Evolutionary conservation across 75 land plant genomes (phyloP).

Genomic region (Gnetum montanum): DNA sequence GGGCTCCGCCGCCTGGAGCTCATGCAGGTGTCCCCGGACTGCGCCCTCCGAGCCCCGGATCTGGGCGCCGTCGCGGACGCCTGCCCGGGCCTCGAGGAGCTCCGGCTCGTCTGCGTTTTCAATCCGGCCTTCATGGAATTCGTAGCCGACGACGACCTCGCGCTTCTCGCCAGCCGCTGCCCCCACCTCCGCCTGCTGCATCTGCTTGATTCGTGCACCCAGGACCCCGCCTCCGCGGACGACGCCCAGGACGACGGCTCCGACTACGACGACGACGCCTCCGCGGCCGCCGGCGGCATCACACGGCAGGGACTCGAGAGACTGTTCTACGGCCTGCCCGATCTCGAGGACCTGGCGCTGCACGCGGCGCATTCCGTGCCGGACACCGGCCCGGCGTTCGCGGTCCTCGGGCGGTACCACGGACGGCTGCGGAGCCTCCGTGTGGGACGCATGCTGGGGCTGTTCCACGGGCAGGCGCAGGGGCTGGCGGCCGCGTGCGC

Average conservation of each 20-base stretch:
- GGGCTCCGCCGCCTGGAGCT: constrained; percentile 38
- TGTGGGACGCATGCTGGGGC: constrained; percentile 66
- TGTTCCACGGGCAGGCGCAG: constrained; percentile 44
- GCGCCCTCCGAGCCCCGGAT: constrained; percentile 55
- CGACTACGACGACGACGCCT: constrained; percentile 40
- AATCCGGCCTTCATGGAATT: constrained; percentile 59
- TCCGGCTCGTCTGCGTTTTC: constrained; percentile 44
- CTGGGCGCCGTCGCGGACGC: constrained; percentile 33
- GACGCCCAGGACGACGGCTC: constrained; percentile 37
- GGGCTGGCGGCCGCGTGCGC: constrained; percentile 66
- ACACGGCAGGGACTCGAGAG: constrained; percentile 29
- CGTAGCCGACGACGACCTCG: constrained; percentile 47
- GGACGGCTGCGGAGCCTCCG: constrained; percentile 30
- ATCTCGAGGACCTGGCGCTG: constrained; percentile 49
- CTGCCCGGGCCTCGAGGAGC: constrained; percentile 47
- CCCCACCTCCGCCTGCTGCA: constrained; percentile 45
- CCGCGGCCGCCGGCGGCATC: too few species aligned
- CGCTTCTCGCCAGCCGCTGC: constrained; percentile 39
- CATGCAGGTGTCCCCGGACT: constrained; percentile 40
- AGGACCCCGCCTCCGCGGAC: constrained; percentile 29
- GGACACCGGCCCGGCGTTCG: constrained; percentile 55
- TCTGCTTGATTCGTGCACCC: constrained; percentile 44
- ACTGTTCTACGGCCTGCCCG: constrained; percentile 41
- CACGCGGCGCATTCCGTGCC: constrained; percentile 62
- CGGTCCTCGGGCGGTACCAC: constrained; percentile 40